Percentiles rank a stretch among this genome's conserved stretches.
Evolutionary conservation across 352 stramenopile species (phyloP).

Genomic region (Pythium oligandrum): DNA sequence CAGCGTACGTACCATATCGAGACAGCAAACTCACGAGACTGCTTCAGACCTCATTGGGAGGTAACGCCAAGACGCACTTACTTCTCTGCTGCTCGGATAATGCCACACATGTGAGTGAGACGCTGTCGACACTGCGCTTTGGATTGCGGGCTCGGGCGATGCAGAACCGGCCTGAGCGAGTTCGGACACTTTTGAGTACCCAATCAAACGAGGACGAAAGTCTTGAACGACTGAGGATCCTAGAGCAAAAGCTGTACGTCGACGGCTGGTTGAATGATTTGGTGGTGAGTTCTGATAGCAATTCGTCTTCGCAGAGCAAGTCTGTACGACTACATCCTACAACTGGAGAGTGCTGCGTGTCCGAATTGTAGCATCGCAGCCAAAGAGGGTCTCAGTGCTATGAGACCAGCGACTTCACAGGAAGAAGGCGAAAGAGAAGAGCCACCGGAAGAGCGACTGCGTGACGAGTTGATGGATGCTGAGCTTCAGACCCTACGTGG

Average conservation of each 20-base stretch:
- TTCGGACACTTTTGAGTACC: no score
- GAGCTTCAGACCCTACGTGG: constrained; percentile 43
- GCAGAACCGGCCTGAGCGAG: constrained; percentile 25
- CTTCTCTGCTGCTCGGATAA: constrained; percentile 55
- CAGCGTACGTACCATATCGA: constrained; percentile 65
- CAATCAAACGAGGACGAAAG: no score
- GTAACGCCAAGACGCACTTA: constrained; percentile 86
- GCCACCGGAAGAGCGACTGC: not conserved
- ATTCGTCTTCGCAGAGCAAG: constrained; percentile 24
- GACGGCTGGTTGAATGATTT: not conserved
- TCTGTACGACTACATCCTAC: constrained; percentile 45
- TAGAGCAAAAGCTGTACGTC: constrained; percentile 55
- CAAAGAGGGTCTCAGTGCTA: no score
- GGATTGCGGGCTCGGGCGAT: constrained; percentile 85
- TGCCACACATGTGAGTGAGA: constrained; percentile 46
- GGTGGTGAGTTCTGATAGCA: not conserved
- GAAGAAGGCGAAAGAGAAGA: not conserved
- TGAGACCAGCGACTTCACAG: no score
- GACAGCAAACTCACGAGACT: constrained; percentile 89
- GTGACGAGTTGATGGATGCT: constrained; percentile 36
- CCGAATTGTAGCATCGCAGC: not conserved
- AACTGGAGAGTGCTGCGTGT: constrained; percentile 31
- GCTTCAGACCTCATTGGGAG: constrained; percentile 81
- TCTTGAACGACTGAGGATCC: constrained; percentile 34
- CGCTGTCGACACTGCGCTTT: constrained; percentile 88